These are phyloP conservation scores for Globisporangium orthogonon DNA, from an alignment of 352 stramenopile species.

Conservation along the genomic window DNA sequence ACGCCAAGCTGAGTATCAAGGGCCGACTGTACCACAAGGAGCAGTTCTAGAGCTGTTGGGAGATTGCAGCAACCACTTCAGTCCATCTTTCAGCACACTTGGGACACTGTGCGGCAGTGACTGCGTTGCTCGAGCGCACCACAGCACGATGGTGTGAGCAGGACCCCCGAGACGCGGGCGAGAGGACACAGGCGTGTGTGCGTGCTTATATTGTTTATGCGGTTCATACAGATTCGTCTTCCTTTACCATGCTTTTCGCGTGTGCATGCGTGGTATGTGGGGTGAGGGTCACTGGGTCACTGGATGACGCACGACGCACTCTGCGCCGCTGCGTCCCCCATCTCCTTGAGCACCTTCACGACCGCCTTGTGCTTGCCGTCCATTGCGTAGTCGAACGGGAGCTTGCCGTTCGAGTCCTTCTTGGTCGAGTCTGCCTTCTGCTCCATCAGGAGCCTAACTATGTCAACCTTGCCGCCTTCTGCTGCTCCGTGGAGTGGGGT, in stretches of 20 bases:
- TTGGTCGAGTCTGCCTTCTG: conserved; percentile 83
- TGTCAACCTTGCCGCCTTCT: conserved; percentile 88
- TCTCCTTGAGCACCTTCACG: conserved; percentile 90
- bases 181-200: no score
- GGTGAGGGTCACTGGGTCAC: no score
- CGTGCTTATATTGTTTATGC: conserved; percentile 35
- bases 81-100: not conserved
- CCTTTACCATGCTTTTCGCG: not conserved
- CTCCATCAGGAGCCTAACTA: conserved; percentile 90
- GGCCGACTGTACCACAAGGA: conserved; percentile 81
- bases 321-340: conserved; percentile 84
- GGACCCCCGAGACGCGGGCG: not conserved
- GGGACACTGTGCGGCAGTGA: no score
- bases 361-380: conserved; percentile 90
- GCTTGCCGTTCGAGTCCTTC: conserved; percentile 89
- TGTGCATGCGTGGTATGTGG: not conserved
- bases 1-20: conserved; percentile 83
- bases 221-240: conserved; percentile 16
- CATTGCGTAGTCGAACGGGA: conserved; percentile 90
- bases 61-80: not conserved
- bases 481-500: conserved; percentile 85
- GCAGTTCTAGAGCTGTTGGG: conserved; percentile 43
- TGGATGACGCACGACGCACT: conserved; percentile 83
- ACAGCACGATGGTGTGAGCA: not conserved
- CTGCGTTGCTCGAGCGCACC: not conserved